Percentiles rank a stretch among this genome's conserved stretches.
Conservation (phyloP, 2,329 filamentous ascomycete species). For the Madurella mycetomatis region DNA sequence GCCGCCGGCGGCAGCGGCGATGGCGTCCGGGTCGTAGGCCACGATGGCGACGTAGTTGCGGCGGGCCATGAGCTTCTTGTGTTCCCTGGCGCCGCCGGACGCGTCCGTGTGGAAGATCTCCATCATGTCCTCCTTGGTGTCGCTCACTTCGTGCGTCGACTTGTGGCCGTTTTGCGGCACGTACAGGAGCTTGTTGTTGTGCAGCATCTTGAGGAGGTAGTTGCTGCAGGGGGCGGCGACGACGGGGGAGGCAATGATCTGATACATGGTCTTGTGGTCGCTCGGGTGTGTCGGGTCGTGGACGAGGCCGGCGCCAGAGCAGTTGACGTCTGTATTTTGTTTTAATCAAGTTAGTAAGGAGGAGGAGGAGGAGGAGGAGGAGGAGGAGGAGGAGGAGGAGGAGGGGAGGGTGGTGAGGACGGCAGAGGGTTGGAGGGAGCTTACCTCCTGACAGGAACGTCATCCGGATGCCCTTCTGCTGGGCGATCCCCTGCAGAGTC, state of each 20-base stretch:
- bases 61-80: constrained; percentile 88
- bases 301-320: constrained; percentile 84
- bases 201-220: constrained; percentile 91
- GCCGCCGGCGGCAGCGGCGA: constrained; percentile 37
- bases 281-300: constrained; percentile 88
- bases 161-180: constrained; percentile 81
- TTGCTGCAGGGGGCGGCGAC: constrained; percentile 81
- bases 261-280: constrained; percentile 99
- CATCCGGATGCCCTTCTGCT: constrained; percentile 94
- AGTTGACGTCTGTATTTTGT: constrained; percentile 67
- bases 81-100: constrained; percentile 73
- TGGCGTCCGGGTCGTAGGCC: constrained; percentile 84
- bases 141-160: constrained; percentile 68
- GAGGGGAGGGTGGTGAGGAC: not conserved
- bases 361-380: not conserved
- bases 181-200: constrained; percentile 90
- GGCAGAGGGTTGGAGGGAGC: constrained; percentile 23
- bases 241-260: constrained; percentile 88
- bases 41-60: constrained; percentile 91
- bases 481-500: constrained; percentile 89
- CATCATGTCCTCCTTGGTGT: constrained; percentile 99
- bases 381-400: not conserved
- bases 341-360: not conserved
- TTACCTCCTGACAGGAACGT: constrained; percentile 87
- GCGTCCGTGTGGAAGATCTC: constrained; percentile 97